phyloP scores from a whole-genome alignment of 768 basidiomycete genomes.

The Cystobasidiopsis lactophilus region DNA sequence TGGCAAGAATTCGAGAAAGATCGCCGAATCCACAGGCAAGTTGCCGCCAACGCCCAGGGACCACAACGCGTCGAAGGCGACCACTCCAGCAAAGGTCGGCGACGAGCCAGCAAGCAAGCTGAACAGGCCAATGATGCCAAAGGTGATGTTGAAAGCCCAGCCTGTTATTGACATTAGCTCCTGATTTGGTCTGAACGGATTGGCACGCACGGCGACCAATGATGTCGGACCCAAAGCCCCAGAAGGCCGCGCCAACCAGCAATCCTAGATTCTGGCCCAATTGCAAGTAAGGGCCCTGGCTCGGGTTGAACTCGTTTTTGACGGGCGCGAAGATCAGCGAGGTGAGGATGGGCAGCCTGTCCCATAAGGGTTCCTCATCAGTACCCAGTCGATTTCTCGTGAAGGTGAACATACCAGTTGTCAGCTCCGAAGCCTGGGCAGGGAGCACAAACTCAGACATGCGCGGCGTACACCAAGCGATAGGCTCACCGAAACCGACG shows the following conservation, averaged over 20 bases:
- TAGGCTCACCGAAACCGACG: too few relatives aligned
- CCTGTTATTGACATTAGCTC: too few relatives aligned
- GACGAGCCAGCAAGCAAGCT: constrained; percentile 24
- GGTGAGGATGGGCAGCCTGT: not conserved
- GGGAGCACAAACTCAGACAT: too few relatives aligned
- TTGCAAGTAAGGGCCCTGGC: not conserved
- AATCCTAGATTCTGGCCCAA: constrained; percentile 19
- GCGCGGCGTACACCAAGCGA: too few relatives aligned
- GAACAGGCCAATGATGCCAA: constrained; percentile 24
- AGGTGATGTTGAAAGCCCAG: constrained; percentile 28
- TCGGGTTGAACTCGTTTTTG: too few relatives aligned
- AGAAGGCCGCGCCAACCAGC: constrained; percentile 22
- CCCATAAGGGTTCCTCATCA: too few relatives aligned
- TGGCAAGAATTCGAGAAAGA: constrained; percentile 26
- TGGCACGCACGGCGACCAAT: constrained; percentile 23
- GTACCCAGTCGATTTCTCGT: too few relatives aligned
- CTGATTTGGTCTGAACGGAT: too few relatives aligned
- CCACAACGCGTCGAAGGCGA: constrained; percentile 22
- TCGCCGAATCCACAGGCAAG: constrained; percentile 25
- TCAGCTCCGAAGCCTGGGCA: too few relatives aligned
- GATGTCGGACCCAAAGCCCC: constrained; percentile 24
- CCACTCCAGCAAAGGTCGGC: constrained; percentile 25
- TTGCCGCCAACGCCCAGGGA: constrained; percentile 26
- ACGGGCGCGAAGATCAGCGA: too few relatives aligned
- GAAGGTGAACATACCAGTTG: too few relatives aligned